Evolutionary conservation across 2,329 filamentous ascomycete species (phyloP).

Genomic region (Talaromyces verruculosus): DNA sequence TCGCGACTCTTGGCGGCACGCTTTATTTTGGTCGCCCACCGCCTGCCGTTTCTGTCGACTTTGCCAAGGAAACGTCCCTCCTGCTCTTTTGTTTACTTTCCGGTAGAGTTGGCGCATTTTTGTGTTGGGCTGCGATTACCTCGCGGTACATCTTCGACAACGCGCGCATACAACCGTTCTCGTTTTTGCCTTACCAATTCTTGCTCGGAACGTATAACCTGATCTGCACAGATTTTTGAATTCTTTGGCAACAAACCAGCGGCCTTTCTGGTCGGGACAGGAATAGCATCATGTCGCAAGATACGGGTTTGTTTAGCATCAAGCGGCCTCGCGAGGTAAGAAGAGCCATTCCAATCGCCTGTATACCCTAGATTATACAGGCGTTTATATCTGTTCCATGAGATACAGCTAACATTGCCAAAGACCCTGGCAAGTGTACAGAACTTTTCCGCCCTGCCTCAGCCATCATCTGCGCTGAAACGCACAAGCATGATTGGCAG

Average conservation of each 20-base stretch:
- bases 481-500: slow-evolving; percentile 77
- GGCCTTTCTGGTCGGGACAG: slow-evolving; percentile 28
- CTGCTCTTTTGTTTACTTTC: slow-evolving; percentile 41
- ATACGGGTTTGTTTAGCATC: slow-evolving; percentile 84
- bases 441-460: slow-evolving; percentile 80
- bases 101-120: slow-evolving; percentile 13
- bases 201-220: not conserved
- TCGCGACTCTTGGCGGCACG: slow-evolving; percentile 26
- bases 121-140: slow-evolving; percentile 6
- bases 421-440: slow-evolving; percentile 81
- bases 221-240: not conserved
- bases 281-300: slow-evolving; percentile 70
- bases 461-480: slow-evolving; percentile 91
- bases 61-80: slow-evolving; percentile 16
- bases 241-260: not conserved
- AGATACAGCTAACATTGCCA: slow-evolving; percentile 24
- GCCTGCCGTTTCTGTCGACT: slow-evolving; percentile 28
- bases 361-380: not conserved
- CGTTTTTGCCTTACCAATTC: not conserved
- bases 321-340: slow-evolving; percentile 86
- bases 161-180: not conserved
- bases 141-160: slow-evolving; percentile 1
- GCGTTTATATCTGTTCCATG: slow-evolving; percentile 6
- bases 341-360: slow-evolving; percentile 23
- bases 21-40: slow-evolving; percentile 27